Evolutionary conservation across 2,329 filamentous ascomycete genomes (phyloP), one percentile per base, ranked within the genome.

Genomic region (Aspergillus flavus): DNA sequence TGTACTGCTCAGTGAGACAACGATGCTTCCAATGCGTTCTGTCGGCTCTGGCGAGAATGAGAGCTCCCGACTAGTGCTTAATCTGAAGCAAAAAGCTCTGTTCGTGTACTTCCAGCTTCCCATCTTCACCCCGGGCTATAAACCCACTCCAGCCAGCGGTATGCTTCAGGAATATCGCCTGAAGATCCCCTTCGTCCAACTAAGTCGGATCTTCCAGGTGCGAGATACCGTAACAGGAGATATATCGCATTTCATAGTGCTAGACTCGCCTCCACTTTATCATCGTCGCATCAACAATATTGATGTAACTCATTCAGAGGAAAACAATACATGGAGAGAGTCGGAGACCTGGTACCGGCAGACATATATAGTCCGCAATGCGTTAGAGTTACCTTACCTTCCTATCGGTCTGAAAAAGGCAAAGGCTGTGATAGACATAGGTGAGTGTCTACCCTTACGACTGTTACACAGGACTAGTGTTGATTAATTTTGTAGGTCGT

Each of bases 301-400:
- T 26, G 66, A 69, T 19, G 41, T 66, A 10, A 84, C 81, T 1
- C 83, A 86, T 66, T 73, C 79, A 7, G 71, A 76, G 12, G 71
- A 76, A 56, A 68, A 73, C 16, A 71, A 55, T 21, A 36, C 58
- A n/a, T 91, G 88, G 88, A 81, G 75, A 53, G 84, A 86, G 26
- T 79, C 80, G 64, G 82, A 86, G 66, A 78, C 81, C 0, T 91
- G 87, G 88, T 86, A 82, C 61, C 83, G 89, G 23, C 87, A 90
- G 68, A 90, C 88, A 0, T 83, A 87, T 65, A 84, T 91, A 28
- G 81, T 85, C n/a, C 79, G 82, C 61, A 71, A 80, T 41, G 78
- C 79, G 10, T 66, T 73, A 10, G 67, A 65, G 16, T 72, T 82
- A 7, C 71, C 69, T 10, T 67, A 64, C 16, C 72, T 76, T 19